These are phyloP conservation scores for Chamaenerion angustifolium DNA, from an alignment of 345 rosid genomes.

Conservation along the genomic window DNA sequence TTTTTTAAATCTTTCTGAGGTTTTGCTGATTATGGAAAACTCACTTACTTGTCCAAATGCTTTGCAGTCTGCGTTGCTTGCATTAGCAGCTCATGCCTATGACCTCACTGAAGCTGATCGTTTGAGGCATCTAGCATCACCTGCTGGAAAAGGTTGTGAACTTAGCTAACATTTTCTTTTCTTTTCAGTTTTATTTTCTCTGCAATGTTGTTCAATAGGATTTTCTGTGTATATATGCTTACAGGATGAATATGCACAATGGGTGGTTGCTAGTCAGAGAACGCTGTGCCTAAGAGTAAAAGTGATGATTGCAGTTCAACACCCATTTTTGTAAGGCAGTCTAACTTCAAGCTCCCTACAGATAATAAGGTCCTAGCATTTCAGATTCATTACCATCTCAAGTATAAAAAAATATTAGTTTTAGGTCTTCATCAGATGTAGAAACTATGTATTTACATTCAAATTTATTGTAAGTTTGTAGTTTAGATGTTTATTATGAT, in stretches of 20 bases:
- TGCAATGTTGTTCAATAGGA: background rate
- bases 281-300: constrained; percentile 32
- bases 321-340: constrained; percentile 41
- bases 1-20: constrained; percentile 3
- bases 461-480: too few species aligned
- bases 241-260: constrained; percentile 90
- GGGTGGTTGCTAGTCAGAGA: constrained; percentile 76
- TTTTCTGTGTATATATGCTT: background rate
- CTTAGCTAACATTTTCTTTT: background rate
- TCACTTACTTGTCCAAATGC: background rate
- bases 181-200: background rate
- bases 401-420: too few species aligned
- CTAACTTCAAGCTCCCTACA: constrained; percentile 45
- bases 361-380: constrained; percentile 35
- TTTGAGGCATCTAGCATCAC: constrained; percentile 45
- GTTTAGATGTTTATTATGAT: too few species aligned
- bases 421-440: too few species aligned
- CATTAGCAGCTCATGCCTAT: constrained; percentile 70
- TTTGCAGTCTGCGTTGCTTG: constrained; percentile 66
- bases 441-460: too few species aligned
- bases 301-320: constrained; percentile 41
- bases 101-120: constrained; percentile 66
- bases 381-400: too few species aligned
- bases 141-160: constrained; percentile 47
- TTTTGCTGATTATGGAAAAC: constrained; percentile 3